Evolutionary conservation across 2,329 filamentous ascomycete species (phyloP), one percentile per base, ranked within the genome.

Genomic region (Pseudocercospora pini-densiflorae): DNA sequence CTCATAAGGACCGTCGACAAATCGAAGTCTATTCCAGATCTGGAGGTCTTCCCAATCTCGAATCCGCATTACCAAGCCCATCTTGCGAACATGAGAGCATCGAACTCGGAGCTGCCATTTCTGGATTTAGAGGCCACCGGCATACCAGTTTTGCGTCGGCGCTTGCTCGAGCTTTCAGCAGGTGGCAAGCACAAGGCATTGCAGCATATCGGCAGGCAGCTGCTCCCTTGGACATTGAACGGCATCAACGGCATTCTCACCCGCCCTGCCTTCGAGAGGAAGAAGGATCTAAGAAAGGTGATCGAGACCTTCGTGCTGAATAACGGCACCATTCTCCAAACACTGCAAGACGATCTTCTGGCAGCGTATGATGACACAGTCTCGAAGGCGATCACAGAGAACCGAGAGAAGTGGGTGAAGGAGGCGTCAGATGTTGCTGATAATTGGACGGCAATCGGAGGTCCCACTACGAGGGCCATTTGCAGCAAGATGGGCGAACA

Each of bases 41-140:
- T 70, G 9, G 59, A 60, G 12, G 60, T 70, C 24, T 65, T 63
- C 59, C 71, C 63, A 33, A 58, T 72, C 16, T 71, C 69, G 8
- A 72, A 70, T 61, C 51, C 47, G 8, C 60, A 67, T 9, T 72
- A 72, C 47, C 71, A 70, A 55, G 40, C 67, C 45, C 65, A 72
- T 45, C 27, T 70, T 8, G 27, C 29, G 6, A 19, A 51, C 10
- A 27, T 21, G n/a, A 19, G 45, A 12, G 65, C 67, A 45, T 10
- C 47, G 14, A 24, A 7, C 19, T 12, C 19, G 2, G 59, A 70
- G 16, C n/a, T 9, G 8, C 61, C 61, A 14, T 60, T 57, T 21
- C 55, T 67, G 2, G 55, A 60, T 19, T 31, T 60, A 2, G 31
- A 61, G 10, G 61, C 47, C 5, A 67, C 61, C 8, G 64, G 64